Evolutionary conservation across 1,284 basidiomycete genomes (phyloP).

Genomic region (Papiliotrema nemorosa): DNA sequence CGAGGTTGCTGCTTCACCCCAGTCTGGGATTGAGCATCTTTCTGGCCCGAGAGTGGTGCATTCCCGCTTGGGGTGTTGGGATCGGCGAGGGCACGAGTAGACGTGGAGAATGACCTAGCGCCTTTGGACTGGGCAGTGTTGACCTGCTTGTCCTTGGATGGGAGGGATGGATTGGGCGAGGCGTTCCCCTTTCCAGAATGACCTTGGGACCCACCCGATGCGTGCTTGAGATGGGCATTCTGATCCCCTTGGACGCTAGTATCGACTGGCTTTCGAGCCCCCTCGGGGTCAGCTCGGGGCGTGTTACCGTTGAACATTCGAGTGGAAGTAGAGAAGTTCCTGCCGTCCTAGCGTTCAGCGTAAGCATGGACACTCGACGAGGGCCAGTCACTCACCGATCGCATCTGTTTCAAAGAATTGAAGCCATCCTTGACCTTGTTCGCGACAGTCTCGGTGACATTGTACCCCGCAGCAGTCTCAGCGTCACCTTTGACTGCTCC

Average conservation of each 20-base stretch:
- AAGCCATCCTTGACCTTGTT: constrained; percentile 15
- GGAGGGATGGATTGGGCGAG: constrained; percentile 28
- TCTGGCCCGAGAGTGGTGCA: not conserved
- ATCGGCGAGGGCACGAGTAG: not conserved
- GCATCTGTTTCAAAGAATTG: constrained; percentile 17
- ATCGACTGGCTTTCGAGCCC: constrained; percentile 1
- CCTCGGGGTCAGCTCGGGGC: constrained; percentile 3
- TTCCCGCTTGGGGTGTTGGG: constrained; percentile 3
- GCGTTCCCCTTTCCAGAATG: constrained; percentile 33
- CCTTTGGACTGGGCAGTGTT: too few relatives aligned
- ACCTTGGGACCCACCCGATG: constrained; percentile 16
- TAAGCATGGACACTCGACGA: not conserved
- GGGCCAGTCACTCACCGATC: constrained; percentile 9
- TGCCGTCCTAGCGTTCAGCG: constrained; percentile 12
- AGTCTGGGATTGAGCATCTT: not conserved
- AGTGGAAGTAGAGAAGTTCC: constrained; percentile 31
- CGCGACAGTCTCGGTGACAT: constrained; percentile 17
- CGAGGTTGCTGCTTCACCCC: constrained; percentile 1
- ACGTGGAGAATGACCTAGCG: not conserved
- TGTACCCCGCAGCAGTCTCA: constrained; percentile 22
- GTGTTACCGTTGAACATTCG: constrained; percentile 4
- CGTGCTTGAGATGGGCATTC: constrained; percentile 40
- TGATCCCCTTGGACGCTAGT: constrained; percentile 33
- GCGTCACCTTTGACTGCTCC: constrained; percentile 31
- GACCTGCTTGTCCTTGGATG: constrained; percentile 15